These are phyloP conservation scores for Pneumocystis sp. DNA, from an alignment of 1,139 yeast genomes.

Conservation along the genomic window DNA sequence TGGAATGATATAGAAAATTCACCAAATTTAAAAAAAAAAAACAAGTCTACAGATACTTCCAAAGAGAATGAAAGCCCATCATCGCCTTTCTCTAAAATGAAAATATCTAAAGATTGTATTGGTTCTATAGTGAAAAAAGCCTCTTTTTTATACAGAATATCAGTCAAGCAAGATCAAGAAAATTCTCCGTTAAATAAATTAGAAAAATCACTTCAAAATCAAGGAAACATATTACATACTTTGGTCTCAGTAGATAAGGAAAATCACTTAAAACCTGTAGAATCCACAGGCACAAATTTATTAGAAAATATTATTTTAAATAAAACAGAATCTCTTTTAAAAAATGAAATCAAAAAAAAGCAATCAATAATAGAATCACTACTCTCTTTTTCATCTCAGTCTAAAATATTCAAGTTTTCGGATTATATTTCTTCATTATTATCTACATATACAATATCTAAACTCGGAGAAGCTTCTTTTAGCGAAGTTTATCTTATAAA, in stretches of 20 bases:
- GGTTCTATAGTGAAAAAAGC: background rate
- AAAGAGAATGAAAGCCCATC: background rate
- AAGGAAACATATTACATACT: background rate
- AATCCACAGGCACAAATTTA: background rate
- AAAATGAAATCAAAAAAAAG: background rate
- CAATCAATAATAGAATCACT: background rate
- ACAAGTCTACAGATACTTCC: background rate
- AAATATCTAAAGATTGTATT: background rate
- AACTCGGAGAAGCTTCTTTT: conserved; percentile 34
- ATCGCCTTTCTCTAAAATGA: background rate
- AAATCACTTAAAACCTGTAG: background rate
- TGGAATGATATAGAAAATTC: background rate
- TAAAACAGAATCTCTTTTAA: background rate
- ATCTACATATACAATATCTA: conserved; percentile 13
- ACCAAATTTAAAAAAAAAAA: background rate
- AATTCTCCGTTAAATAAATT: background rate
- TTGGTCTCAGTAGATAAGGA: background rate
- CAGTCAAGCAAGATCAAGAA: background rate
- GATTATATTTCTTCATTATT: conserved; percentile 1
- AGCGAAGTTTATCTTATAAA: conserved; percentile 30
- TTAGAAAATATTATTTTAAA: background rate
- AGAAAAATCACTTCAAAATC: background rate
- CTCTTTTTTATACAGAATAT: background rate
- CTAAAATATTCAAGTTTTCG: background rate
- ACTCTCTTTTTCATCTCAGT: background rate